Evolutionary conservation across 352 stramenopile genomes (phyloP), one percentile per base, ranked within the genome.

Genomic region (Globisporangium abappressorium): DNA sequence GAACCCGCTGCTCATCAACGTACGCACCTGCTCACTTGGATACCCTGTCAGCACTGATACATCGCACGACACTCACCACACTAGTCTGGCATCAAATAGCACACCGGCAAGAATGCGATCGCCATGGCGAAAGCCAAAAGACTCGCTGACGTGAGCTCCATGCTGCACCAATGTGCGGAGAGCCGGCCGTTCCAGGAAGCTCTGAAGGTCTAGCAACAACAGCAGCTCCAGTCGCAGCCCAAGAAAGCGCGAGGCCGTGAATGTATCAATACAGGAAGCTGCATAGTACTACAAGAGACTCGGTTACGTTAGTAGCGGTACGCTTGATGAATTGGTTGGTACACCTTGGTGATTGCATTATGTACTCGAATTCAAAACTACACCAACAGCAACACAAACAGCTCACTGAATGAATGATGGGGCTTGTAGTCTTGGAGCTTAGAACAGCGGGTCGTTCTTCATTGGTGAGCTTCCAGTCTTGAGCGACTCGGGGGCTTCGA

Each of bases 381-480:
- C n/a, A 47, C 6, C 18, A 20, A 61, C 30, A 22, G 38, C 30
- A 59, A 38, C 54, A 26, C 43, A 61, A 20, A 47, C 55, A 61
- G 55, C 28, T 61, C 8, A 46, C 55, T 61, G 30, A 47, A 22
- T 20, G 55, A 8, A 28, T 24, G 20, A 3, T 20, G 28, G 20
- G 55, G 30, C 8, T 38, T 24, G 30, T 6, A 30, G n/a, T 56
- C 47, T 7, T 26, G 3, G 22, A 43, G 18, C 26, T 78, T 83
- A 93, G 68, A 93, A 93, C 4, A 93, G 73, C 57, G 85, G 85
- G 64, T 93, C 83, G 66, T 93, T 82, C 68, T 90, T 93, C 84
- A 94, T 92, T 4, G 82, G 82, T 41, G 79, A 80, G 72, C 83
- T 92, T 41, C 85, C 85, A 26, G 79, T 82, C 70, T 91, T 89